Conservation (phyloP, 2,329 filamentous ascomycete species). For the Penicillium fuscoglaucum region DNA sequence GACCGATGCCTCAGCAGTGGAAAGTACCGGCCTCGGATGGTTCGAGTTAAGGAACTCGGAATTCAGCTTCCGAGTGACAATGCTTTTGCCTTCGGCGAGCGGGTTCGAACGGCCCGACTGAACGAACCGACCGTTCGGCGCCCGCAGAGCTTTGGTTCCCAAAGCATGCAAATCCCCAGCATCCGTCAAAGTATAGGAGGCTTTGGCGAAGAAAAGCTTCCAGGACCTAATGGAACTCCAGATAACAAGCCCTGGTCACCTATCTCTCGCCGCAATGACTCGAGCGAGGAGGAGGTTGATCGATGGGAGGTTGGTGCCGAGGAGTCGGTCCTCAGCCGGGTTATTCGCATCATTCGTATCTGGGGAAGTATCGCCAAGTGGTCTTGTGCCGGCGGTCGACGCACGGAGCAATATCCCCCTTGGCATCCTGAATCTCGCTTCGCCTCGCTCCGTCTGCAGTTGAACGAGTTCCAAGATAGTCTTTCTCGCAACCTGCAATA, state of each 20-base stretch:
- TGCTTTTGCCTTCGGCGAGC: slow-evolving; percentile 57
- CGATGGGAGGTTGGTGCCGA: slow-evolving; percentile 55
- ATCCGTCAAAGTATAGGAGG: slow-evolving; percentile 43
- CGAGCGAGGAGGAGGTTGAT: slow-evolving; percentile 46
- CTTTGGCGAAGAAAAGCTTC: slow-evolving; percentile 41
- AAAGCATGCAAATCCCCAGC: slow-evolving; percentile 45
- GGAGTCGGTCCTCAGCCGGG: slow-evolving; percentile 56
- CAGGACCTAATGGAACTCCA: slow-evolving; percentile 30
- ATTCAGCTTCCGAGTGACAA: slow-evolving; percentile 59
- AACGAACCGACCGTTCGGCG: slow-evolving; percentile 45
- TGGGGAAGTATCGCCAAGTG: slow-evolving; percentile 58
- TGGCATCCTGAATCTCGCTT: slow-evolving; percentile 56
- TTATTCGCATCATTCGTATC: slow-evolving; percentile 56
- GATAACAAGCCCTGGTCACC: slow-evolving; percentile 44
- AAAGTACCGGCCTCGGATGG: slow-evolving; percentile 55
- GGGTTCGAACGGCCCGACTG: slow-evolving; percentile 53
- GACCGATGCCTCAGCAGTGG: slow-evolving; percentile 58
- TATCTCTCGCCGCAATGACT: slow-evolving; percentile 41
- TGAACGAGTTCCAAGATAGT: slow-evolving; percentile 52
- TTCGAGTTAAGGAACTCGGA: slow-evolving; percentile 51
- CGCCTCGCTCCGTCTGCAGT: slow-evolving; percentile 45
- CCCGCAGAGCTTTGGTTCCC: slow-evolving; percentile 43
- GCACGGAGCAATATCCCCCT: slow-evolving; percentile 52
- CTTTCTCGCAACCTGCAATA: slow-evolving; percentile 55
- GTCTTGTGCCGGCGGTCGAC: slow-evolving; percentile 56